phyloP scores from a whole-genome alignment of 495 filamentous ascomycete species.

The Hypoxylon fuscum region DNA sequence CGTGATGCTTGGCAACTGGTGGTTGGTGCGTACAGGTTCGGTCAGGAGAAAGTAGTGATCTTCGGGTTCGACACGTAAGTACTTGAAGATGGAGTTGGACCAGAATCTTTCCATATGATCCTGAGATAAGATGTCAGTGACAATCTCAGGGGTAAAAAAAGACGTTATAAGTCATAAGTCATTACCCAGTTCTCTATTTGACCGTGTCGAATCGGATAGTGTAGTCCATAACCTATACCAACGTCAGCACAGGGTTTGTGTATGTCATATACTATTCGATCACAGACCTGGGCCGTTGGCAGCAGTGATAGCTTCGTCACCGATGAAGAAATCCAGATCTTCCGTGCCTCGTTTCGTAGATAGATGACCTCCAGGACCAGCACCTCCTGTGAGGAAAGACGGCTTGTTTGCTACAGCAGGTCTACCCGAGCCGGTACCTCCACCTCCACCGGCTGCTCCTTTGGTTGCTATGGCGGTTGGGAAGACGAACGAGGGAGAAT shows the following conservation, averaged over 20 bases:
- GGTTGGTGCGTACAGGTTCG: slow-evolving; percentile 74
- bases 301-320: slow-evolving; percentile 91
- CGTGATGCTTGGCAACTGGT: neutral
- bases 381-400: slow-evolving; percentile 90
- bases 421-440: slow-evolving; percentile 81
- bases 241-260: slow-evolving; percentile 28
- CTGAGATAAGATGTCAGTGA: slow-evolving; percentile 53
- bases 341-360: slow-evolving; percentile 95
- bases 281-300: slow-evolving; percentile 80
- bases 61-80: slow-evolving; percentile 95
- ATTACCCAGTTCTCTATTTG: slow-evolving; percentile 99
- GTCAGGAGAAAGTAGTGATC: slow-evolving; percentile 98
- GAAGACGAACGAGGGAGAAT: slow-evolving; percentile 98
- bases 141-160: neutral
- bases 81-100: slow-evolving; percentile 99
- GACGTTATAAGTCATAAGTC: no score
- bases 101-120: slow-evolving; percentile 99
- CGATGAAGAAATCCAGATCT: slow-evolving; percentile 98
- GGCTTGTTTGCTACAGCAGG: slow-evolving; percentile 94
- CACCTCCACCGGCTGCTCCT: slow-evolving; percentile 71
- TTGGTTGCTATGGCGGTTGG: slow-evolving; percentile 98
- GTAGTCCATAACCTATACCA: slow-evolving; percentile 81
- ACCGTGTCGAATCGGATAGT: slow-evolving; percentile 97
- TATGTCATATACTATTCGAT: neutral
- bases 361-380: slow-evolving; percentile 80